Conservation (phyloP, 805 yeast genomes). For the Wickerhamomyces kurtzmanii region DNA sequence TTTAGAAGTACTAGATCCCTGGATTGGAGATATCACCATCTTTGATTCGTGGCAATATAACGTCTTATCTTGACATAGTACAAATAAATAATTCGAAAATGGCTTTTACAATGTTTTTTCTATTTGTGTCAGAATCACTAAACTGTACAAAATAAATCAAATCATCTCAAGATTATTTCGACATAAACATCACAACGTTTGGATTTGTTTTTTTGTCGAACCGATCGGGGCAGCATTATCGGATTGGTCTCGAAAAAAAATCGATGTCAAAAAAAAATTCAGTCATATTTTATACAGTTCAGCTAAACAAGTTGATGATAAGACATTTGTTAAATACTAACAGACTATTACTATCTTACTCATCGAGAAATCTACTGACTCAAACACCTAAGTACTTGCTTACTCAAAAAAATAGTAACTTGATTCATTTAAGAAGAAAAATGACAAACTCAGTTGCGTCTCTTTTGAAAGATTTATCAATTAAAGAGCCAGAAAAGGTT, state of each 20-base stretch:
- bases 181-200: no score
- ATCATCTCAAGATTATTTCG: no score
- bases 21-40: no score
- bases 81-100: no score
- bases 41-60: no score
- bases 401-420: not conserved
- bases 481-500: conserved; percentile 30
- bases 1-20: no score
- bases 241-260: not conserved
- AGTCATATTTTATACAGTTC: not conserved
- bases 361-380: not conserved
- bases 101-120: no score
- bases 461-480: conserved; percentile 22
- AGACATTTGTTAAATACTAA: not conserved
- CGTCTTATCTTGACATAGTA: no score
- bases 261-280: not conserved
- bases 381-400: not conserved
- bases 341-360: not conserved
- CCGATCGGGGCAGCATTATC: no score
- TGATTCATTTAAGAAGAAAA: conserved; percentile 3
- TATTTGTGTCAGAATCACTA: no score
- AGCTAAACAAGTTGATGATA: not conserved
- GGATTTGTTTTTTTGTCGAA: no score
- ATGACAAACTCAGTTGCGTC: conserved; percentile 18
- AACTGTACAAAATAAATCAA: no score